Percentiles rank a stretch among this genome's conserved stretches.
Evolutionary conservation across 805 yeast genomes (phyloP).

Genomic region (Torulaspora franciscae): DNA sequence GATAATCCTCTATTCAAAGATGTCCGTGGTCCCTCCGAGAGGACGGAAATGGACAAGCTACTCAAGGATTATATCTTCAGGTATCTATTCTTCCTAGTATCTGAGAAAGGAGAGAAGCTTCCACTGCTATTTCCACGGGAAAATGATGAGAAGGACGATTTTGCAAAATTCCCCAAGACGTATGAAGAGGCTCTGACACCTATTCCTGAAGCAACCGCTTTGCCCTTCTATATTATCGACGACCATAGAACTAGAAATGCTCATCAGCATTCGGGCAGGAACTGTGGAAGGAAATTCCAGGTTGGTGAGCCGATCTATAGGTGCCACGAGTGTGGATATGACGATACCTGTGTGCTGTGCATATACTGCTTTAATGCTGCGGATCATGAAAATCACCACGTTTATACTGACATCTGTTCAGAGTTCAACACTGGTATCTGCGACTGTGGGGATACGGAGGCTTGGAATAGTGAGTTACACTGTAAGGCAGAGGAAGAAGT

Average conservation of each 20-base stretch:
- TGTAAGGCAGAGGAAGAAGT: constrained; percentile 42
- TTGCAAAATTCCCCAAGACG: constrained; percentile 17
- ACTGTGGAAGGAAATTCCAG: constrained; percentile 62
- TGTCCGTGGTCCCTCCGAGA: constrained; percentile 28
- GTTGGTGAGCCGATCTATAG: constrained; percentile 63
- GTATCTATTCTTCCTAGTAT: constrained; percentile 33
- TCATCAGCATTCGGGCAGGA: constrained; percentile 51
- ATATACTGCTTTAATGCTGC: constrained; percentile 63
- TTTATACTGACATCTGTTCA: constrained; percentile 46
- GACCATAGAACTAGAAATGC: constrained; percentile 11
- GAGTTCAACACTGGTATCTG: constrained; percentile 55
- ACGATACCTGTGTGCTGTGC: constrained; percentile 74
- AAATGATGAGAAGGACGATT: constrained; percentile 6
- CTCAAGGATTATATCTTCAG: constrained; percentile 26
- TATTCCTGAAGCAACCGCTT: constrained; percentile 9
- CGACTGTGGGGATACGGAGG: constrained; percentile 68
- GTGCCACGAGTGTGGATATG: constrained; percentile 72
- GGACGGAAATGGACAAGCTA: constrained; percentile 28
- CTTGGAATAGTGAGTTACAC: constrained; percentile 50
- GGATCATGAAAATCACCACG: constrained; percentile 65
- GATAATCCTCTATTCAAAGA: constrained; percentile 17
- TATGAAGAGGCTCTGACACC: constrained; percentile 21
- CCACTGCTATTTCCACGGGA: constrained; percentile 34
- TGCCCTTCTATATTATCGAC: constrained; percentile 19
- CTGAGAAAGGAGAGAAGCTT: constrained; percentile 40